Base-by-base conservation (phyloP, 768 basidiomycete genomes). In the Strobilomyces dryophilus region DNA sequence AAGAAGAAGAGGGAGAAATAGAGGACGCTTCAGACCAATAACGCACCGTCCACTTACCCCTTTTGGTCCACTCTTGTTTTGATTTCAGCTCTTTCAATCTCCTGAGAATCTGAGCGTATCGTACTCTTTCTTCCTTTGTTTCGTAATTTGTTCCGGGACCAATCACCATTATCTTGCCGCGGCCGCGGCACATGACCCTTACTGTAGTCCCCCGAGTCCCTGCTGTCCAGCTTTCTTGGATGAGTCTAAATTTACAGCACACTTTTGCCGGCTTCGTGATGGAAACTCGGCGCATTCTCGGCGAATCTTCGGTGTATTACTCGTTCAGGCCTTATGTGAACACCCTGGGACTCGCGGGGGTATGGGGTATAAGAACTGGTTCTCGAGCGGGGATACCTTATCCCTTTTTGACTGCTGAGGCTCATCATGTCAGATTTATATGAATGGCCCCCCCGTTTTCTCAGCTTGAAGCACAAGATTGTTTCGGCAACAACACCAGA, bases 401-500 rank as follows among this genome's bases (percentile, higher is more conserved):
- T 41, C 37, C 48, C 9, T 56, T 40, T 44, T 44, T 43, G 43
- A 43, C 40, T n/a, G 15, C 32, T 14, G 29, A 8, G 18, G 29
- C 24, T 41, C 51, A 47, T 17, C 35, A 62, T 68, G 62, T 44
- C 55, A 6, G 34, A 56, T 34, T 40, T 24, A 8, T 45, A 49
- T 27, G 41, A 36, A 29, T 63, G 58, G 60, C 62, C 64, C 11
- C 29, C 76, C 36, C 83, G 78, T 40, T 84, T 85, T 58, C 63
- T 69, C 6, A 78, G 83, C 41, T 53, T 86, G 56, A 87, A 88
- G 67, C 71, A 71, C 43, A 72, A 81, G 55, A 81, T 88, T 44
- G 80, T 78, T 1, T 66, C 65, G 0, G 70, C 71, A 3, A 79
- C 79, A 56, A 77, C 82, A 14, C 70, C 78, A 66, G 66, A 71